phyloP scores from a whole-genome alignment of 1,139 yeast genomes.

The Lodderomyces parapsilosis region DNA sequence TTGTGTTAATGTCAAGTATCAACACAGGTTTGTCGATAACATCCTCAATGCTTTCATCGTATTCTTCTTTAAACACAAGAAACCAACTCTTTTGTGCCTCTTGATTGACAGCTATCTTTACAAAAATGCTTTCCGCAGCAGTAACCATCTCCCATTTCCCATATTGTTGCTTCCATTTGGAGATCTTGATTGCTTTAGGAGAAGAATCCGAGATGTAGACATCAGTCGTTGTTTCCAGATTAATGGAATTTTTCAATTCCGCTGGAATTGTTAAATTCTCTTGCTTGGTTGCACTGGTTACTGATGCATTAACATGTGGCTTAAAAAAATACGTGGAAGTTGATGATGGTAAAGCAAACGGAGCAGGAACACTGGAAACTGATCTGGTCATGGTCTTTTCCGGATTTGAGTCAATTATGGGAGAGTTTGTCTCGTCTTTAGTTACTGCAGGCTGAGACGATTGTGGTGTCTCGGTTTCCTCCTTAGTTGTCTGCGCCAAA shows the following conservation, averaged over 20 bases:
- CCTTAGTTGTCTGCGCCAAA: neutral
- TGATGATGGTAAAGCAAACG: constrained; percentile 49
- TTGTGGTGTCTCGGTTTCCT: neutral
- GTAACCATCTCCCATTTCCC: constrained; percentile 52
- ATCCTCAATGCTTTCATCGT: constrained; percentile 29
- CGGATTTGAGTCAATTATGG: constrained; percentile 2
- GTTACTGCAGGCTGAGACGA: neutral
- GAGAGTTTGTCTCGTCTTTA: neutral
- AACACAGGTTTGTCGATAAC: constrained; percentile 38
- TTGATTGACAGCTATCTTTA: constrained; percentile 40
- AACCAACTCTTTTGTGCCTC: constrained; percentile 36
- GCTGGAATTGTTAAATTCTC: constrained; percentile 31
- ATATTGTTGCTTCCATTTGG: constrained; percentile 43
- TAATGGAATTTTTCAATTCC: constrained; percentile 37
- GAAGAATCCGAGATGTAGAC: constrained; percentile 36
- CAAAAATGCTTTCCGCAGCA: constrained; percentile 32
- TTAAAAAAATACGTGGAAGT: constrained; percentile 44
- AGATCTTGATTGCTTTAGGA: constrained; percentile 39
- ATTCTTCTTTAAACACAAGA: constrained; percentile 42
- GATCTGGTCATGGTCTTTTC: constrained; percentile 9
- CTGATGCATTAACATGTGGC: constrained; percentile 21
- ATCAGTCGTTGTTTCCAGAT: constrained; percentile 41
- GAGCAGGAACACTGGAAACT: constrained; percentile 29
- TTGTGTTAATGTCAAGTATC: constrained; percentile 28
- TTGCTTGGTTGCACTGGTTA: constrained; percentile 13